Evolutionary conservation across 2,329 filamentous ascomycete species (phyloP), one percentile per base, ranked within the genome.

Genomic region (Botryosphaeria dothidea): DNA sequence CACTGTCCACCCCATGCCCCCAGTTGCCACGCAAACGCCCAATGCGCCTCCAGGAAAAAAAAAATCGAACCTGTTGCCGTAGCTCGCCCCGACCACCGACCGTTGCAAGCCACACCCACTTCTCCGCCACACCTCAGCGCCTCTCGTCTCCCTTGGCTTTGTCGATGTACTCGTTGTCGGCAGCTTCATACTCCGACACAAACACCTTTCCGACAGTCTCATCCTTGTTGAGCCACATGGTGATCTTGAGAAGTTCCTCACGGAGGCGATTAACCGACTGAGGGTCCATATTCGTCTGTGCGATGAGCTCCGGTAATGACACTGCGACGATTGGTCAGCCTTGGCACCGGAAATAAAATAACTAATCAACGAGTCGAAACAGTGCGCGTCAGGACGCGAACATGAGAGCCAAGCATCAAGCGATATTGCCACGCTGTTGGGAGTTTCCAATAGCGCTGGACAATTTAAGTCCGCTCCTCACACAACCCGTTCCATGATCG

Each of bases 201-300:
- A 99, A 96, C 79, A 95, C 97, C 25, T 86, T 86, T 65, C 87
- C 84, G 15, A 89, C 88, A 72, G 94, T 88, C 1, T 74, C 70
- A 54, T 78, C 74, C 70, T 90, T 91, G 66, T 89, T 86, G 64
- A 99, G 83, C 92, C 93, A 99, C 62, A 87, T 84, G 11, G 90
- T 92, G 78, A 99, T 89, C 78, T 93, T 94, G 70, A 87, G 85
- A 17, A 99, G 85, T 76, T 99, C 95, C 72, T 97, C 92, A 13
- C 93, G 90, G 27, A 98, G 86, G 52, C 93, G 90, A 67, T 90
- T 91, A 46, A 97, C 92, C 2, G 93, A 93, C 76, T 96, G 93
- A 62, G 90, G 85, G 73, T 98, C 95, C 93, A 99, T 97, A 79
- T 98, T 98, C 61, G 95, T 99, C 77, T 99, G 95, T 3, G 93